A percentile compares a stretch with the other conserved stretches of the same genome.
phyloP scores from a whole-genome alignment of 1,284 basidiomycete genomes.

The Tranzscheliella williamsii region DNA sequence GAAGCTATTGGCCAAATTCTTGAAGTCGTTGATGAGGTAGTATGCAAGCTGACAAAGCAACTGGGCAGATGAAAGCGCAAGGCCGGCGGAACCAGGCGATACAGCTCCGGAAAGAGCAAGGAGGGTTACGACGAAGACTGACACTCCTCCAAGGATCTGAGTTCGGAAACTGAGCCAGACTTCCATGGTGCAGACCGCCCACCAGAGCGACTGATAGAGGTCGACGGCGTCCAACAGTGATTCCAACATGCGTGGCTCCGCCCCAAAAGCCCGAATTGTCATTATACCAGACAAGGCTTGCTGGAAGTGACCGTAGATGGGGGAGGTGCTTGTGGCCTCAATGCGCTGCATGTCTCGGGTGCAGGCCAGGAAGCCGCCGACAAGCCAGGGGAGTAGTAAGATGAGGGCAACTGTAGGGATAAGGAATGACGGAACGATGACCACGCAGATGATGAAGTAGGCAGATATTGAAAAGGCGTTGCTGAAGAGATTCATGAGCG shows the following conservation, averaged over 20 bases:
- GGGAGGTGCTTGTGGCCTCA: constrained; percentile 56
- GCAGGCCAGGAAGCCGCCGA: constrained; percentile 46
- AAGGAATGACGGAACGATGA: constrained; percentile 52
- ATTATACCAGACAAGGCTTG: constrained; percentile 51
- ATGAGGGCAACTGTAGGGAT: constrained; percentile 35
- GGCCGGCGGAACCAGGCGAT: constrained; percentile 75
- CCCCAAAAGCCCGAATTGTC: constrained; percentile 55
- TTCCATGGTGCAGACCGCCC: constrained; percentile 55
- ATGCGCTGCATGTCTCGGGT: constrained; percentile 58
- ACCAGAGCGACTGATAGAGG: constrained; percentile 49
- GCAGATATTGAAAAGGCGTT: constrained; percentile 39
- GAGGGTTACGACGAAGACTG: constrained; percentile 60
- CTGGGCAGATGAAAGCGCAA: constrained; percentile 73
- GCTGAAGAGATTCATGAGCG: constrained; percentile 36
- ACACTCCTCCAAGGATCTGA: constrained; percentile 41
- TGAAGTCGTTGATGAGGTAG: constrained; percentile 42
- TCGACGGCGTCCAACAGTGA: constrained; percentile 41
- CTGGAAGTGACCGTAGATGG: constrained; percentile 53
- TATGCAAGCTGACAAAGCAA: constrained; percentile 38
- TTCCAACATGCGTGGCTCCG: constrained; percentile 42
- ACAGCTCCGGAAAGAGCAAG: constrained; percentile 74
- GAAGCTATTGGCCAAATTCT: constrained; percentile 60
- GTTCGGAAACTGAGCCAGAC: constrained; percentile 49
- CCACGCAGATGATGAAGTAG: constrained; percentile 42
- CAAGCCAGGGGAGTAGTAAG: constrained; percentile 36